Evolutionary conservation across 352 stramenopile genomes (phyloP).

Genomic region (Pythium guiyangense): DNA sequence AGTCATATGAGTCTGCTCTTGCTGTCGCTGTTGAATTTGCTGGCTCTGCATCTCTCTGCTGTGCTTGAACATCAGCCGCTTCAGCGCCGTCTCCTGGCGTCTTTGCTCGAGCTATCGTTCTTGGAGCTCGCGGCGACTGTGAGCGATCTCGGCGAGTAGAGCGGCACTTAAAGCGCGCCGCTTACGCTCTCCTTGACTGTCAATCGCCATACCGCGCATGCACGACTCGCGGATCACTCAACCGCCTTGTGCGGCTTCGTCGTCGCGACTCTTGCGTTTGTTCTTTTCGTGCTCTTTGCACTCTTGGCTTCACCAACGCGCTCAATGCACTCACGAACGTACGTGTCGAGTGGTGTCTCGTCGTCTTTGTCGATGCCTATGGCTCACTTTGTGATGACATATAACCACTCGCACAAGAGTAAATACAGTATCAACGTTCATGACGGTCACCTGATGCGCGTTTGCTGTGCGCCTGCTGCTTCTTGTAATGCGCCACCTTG

Average conservation of each 20-base stretch:
- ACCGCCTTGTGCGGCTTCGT: background rate
- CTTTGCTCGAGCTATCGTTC: background rate
- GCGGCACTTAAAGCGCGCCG: background rate
- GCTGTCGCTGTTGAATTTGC: background rate
- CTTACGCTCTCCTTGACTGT: background rate
- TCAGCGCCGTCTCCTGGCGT: background rate
- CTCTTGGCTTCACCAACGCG: background rate
- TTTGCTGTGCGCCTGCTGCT: background rate
- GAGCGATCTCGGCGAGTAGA: background rate
- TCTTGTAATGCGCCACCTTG: background rate
- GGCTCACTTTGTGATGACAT: background rate
- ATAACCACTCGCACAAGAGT: background rate
- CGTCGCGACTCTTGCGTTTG: background rate
- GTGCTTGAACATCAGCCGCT: background rate
- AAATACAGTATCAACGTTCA: background rate
- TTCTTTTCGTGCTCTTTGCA: background rate
- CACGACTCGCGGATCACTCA: background rate
- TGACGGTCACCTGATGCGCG: background rate
- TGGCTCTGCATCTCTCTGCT: background rate
- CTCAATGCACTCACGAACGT: background rate
- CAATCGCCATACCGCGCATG: background rate
- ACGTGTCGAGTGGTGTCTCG: background rate
- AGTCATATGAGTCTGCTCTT: background rate
- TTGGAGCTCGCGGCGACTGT: background rate
- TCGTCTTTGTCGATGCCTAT: background rate